Evolutionary conservation across 768 basidiomycete genomes (phyloP).

Genomic region (Macrolepiota dolichaula): DNA sequence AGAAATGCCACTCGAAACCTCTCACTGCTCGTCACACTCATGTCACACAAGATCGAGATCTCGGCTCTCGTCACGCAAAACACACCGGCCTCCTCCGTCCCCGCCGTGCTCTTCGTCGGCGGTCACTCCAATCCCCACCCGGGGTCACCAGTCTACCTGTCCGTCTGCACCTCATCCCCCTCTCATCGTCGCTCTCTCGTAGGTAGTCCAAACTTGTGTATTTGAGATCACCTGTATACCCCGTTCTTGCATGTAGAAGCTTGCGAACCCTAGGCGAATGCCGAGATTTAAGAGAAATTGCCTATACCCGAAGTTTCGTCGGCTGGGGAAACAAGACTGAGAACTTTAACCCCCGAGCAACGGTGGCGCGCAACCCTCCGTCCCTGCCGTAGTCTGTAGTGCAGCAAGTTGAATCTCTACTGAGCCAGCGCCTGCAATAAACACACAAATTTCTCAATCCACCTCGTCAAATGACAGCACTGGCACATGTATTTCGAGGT

Average conservation of each 20-base stretch:
- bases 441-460: neutral
- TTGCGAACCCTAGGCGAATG: neutral
- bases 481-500: neutral
- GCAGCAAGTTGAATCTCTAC: neutral
- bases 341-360: neutral
- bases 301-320: conserved; percentile 4
- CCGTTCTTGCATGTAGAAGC: neutral
- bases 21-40: conserved; percentile 1
- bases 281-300: conserved; percentile 5
- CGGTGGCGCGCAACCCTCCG: neutral
- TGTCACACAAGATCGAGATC: conserved; percentile 7
- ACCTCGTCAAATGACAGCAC: neutral
- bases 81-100: neutral
- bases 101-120: conserved; percentile 8
- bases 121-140: neutral
- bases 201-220: neutral
- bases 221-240: neutral
- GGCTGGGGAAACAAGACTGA: conserved; percentile 2
- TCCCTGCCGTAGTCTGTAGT: neutral
- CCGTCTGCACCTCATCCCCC: neutral
- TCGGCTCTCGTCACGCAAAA: neutral
- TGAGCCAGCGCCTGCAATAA: neutral
- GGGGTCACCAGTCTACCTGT: neutral
- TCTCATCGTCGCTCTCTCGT: neutral
- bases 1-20: conserved; percentile 17